phyloP scores from a whole-genome alignment of 371 early-diverging fungal species.

The Apophysomyces elegans region DNA sequence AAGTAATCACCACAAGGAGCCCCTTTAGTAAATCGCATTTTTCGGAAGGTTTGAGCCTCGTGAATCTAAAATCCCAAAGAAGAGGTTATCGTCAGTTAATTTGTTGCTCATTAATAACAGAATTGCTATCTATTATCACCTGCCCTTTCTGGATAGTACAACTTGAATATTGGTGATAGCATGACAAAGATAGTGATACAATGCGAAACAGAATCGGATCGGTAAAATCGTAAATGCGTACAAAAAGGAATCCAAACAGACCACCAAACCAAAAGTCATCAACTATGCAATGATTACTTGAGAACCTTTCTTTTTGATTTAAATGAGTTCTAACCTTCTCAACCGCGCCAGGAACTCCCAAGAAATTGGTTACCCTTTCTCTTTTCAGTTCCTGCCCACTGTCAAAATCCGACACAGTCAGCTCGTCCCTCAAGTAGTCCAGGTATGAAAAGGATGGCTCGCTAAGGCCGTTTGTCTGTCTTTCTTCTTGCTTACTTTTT shows the following conservation, averaged over 20 bases:
- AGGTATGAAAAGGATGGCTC: conserved; percentile 45
- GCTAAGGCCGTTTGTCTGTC: background rate
- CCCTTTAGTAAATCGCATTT: conserved; percentile 89
- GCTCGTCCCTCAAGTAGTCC: conserved; percentile 70
- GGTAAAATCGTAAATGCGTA: conserved; percentile 94
- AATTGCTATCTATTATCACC: conserved; percentile 13
- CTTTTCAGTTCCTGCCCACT: conserved; percentile 78
- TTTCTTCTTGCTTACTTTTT: background rate
- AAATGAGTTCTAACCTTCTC: conserved; percentile 66
- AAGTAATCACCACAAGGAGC: conserved; percentile 72
- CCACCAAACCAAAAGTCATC: conserved; percentile 87
- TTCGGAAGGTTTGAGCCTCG: conserved; percentile 74
- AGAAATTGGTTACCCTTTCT: conserved; percentile 83
- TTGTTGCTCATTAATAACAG: too few relatives aligned
- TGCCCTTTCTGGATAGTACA: conserved; percentile 25
- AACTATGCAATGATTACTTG: conserved; percentile 47
- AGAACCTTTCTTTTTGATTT: background rate
- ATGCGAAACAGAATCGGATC: conserved; percentile 77
- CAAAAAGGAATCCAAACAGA: conserved; percentile 94
- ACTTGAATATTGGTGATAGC: conserved; percentile 23
- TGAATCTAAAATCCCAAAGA: conserved; percentile 19
- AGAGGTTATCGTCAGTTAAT: background rate
- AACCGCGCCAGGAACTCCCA: conserved; percentile 78
- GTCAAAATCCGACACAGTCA: conserved; percentile 76
- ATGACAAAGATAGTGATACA: conserved; percentile 41